Evolutionary conservation across 805 yeast species (phyloP).

Genomic region (Wickerhamomyces hampshirensis): DNA sequence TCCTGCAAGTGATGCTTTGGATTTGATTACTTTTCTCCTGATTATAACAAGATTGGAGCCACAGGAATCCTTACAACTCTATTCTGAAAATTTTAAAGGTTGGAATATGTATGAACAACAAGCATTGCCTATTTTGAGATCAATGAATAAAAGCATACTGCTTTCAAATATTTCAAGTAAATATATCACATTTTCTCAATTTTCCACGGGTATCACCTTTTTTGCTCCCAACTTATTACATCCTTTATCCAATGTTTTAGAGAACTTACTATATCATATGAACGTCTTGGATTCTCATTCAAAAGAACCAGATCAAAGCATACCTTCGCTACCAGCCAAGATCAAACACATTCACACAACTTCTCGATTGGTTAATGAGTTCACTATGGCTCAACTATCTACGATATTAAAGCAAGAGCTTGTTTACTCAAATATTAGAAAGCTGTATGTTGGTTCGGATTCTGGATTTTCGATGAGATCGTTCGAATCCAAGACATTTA

Average conservation of each 20-base stretch:
- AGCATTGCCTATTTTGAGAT: conserved; percentile 43
- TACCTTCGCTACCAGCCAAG: conserved; percentile 1
- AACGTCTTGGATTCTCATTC: conserved; percentile 11
- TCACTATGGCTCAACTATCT: conserved; percentile 36
- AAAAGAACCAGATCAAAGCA: conserved; percentile 3
- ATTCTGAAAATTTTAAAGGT: conserved; percentile 22
- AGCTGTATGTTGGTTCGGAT: conserved; percentile 67
- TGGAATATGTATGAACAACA: conserved; percentile 40
- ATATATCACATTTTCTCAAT: conserved; percentile 28
- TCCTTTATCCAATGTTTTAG: conserved; percentile 42
- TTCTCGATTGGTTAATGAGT: conserved; percentile 37
- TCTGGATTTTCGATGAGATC: conserved; percentile 87
- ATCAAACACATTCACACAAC: conserved; percentile 10
- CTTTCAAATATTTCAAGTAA: conserved; percentile 15
- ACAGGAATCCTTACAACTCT: conserved; percentile 27
- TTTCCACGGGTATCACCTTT: conserved; percentile 27
- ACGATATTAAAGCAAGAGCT: conserved; percentile 35
- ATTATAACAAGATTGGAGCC: conserved; percentile 36
- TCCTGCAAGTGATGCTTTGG: conserved; percentile 36
- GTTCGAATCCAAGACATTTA: conserved; percentile 60
- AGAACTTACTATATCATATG: conserved; percentile 31
- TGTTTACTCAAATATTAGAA: conserved; percentile 44
- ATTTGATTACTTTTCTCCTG: conserved; percentile 45
- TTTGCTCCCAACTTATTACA: conserved; percentile 40
- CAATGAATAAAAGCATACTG: conserved; percentile 40